Evolutionary conservation across 1,139 yeast genomes (phyloP).

Genomic region (Zygosaccharomyces pseudobailii): DNA sequence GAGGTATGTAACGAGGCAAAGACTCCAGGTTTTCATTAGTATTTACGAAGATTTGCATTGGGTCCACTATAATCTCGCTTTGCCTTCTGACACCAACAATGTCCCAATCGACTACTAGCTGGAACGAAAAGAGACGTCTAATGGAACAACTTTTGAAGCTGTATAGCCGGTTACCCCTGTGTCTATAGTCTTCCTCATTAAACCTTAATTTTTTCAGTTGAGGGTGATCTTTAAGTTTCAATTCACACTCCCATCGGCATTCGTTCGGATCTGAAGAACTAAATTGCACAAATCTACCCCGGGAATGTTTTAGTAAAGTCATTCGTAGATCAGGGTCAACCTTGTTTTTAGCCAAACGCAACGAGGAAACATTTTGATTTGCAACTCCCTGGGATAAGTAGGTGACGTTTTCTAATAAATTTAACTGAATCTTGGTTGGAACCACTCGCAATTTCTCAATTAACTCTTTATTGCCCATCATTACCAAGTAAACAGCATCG

Average conservation of each 20-base stretch:
- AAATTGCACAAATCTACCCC: slow-evolving; percentile 2
- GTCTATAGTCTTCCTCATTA: slow-evolving; percentile 30
- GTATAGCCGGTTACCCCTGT: slow-evolving; percentile 31
- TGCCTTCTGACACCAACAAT: slow-evolving; percentile 19
- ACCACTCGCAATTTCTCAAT: slow-evolving; percentile 13
- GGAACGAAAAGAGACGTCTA: slow-evolving; percentile 26
- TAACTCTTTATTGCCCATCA: slow-evolving; percentile 13
- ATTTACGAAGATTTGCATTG: slow-evolving; percentile 24
- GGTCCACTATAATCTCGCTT: slow-evolving; percentile 23
- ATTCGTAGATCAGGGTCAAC: slow-evolving; percentile 6
- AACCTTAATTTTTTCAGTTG: slow-evolving; percentile 22
- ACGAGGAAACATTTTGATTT: slow-evolving; percentile 26
- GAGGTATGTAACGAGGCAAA: slow-evolving; percentile 11
- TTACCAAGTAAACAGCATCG: slow-evolving; percentile 22
- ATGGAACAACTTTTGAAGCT: slow-evolving; percentile 31
- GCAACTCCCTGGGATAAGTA: slow-evolving; percentile 28
- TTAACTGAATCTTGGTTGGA: slow-evolving; percentile 22
- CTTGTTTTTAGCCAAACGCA: slow-evolving; percentile 20
- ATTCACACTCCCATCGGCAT: slow-evolving; percentile 21
- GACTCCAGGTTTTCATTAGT: slow-evolving; percentile 9
- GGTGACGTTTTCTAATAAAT: slow-evolving; percentile 24
- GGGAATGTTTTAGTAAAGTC: slow-evolving; percentile 4
- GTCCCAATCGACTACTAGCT: slow-evolving; percentile 25
- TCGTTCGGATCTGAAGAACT: slow-evolving; percentile 2
- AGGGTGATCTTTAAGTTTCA: slow-evolving; percentile 22